These are phyloP conservation scores for Maudiozyma humilis DNA, from an alignment of 1,139 yeast species.

Conservation along the genomic window DNA sequence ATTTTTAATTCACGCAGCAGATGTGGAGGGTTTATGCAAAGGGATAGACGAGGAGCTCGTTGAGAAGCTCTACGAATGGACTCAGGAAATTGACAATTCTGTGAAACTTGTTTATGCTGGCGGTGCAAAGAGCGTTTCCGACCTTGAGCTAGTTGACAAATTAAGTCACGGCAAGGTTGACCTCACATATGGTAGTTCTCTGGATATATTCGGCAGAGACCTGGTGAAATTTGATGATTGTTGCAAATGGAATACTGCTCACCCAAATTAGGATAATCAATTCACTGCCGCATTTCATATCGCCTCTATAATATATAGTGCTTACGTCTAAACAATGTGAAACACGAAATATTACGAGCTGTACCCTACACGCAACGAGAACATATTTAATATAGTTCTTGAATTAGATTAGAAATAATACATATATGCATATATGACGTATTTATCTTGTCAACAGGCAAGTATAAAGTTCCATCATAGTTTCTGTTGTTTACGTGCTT, in stretches of 20 bases:
- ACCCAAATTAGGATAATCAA: background rate
- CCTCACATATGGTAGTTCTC: constrained; percentile 82
- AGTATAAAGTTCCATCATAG: background rate
- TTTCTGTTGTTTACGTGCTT: constrained; percentile 1
- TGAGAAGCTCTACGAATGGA: constrained; percentile 67
- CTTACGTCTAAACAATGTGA: background rate
- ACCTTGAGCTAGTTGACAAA: constrained; percentile 53
- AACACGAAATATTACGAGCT: no score
- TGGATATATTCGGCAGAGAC: constrained; percentile 89
- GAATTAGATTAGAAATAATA: constrained; percentile 3
- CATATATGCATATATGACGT: constrained; percentile 4
- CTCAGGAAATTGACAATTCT: constrained; percentile 38
- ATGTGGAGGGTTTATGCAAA: constrained; percentile 89
- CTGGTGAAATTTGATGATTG: constrained; percentile 69
- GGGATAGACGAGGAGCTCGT: constrained; percentile 86
- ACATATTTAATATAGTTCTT: background rate
- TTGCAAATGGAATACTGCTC: constrained; percentile 53
- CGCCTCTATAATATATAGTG: constrained; percentile 1
- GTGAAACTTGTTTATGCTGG: constrained; percentile 91
- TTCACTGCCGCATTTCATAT: no score
- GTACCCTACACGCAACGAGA: no score
- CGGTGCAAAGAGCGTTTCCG: constrained; percentile 73
- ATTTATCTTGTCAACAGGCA: background rate
- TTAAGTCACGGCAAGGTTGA: constrained; percentile 80
- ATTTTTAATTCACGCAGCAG: constrained; percentile 93